phyloP scores from a whole-genome alignment of 2,329 filamentous ascomycete genomes.

The Arthrobotrys megalospora region DNA sequence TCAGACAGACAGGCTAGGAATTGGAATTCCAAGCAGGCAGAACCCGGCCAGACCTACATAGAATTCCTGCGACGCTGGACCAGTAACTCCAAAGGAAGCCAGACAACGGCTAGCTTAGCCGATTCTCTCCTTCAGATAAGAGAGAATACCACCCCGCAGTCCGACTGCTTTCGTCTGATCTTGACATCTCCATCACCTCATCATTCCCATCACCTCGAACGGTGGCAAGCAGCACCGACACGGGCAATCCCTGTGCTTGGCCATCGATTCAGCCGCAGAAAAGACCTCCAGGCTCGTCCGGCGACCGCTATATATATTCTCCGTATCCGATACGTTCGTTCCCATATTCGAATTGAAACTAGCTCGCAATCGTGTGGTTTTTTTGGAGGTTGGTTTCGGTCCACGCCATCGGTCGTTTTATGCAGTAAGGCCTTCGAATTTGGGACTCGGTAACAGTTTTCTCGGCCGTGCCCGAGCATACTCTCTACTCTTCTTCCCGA shows the following conservation, averaged over 20 bases:
- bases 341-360: background rate
- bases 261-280: constrained; percentile 22
- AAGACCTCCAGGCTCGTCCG: background rate
- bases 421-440: background rate
- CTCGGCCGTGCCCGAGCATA: background rate
- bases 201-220: background rate
- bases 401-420: constrained; percentile 4
- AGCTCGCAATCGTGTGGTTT: background rate
- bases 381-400: background rate
- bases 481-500: background rate
- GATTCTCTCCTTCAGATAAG: constrained; percentile 24
- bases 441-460: constrained; percentile 8
- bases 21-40: background rate
- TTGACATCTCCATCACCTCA: constrained; percentile 35
- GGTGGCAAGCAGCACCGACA: constrained; percentile 10
- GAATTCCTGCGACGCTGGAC: constrained; percentile 26
- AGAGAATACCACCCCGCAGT: constrained; percentile 37
- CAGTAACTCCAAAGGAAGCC: constrained; percentile 6
- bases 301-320: constrained; percentile 2
- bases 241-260: constrained; percentile 23
- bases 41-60: constrained; percentile 9
- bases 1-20: constrained; percentile 7
- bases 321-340: constrained; percentile 6
- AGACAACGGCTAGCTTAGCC: constrained; percentile 39
- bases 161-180: constrained; percentile 32